Conservation (phyloP, 1,284 basidiomycete genomes). For the Puccinia triticina region DNA sequence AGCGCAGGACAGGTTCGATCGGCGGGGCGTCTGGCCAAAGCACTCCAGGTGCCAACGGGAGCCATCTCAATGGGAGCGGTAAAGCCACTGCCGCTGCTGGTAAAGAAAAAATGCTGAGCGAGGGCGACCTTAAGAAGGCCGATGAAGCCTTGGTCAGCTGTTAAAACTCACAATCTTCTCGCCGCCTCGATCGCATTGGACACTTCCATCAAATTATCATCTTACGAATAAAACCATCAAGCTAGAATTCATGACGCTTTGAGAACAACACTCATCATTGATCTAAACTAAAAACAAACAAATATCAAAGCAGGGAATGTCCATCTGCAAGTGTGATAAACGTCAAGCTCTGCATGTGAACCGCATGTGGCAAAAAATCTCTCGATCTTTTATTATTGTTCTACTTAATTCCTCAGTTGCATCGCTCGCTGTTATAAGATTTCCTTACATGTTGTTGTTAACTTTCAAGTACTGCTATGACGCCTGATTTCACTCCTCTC, state of each 20-base stretch:
- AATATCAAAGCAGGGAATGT: too few relatives aligned
- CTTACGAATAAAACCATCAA: not conserved
- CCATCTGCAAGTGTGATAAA: too few relatives aligned
- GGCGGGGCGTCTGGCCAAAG: constrained; percentile 43
- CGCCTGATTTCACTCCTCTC: not conserved
- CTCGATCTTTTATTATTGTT: not conserved
- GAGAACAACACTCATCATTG: too few relatives aligned
- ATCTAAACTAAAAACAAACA: not conserved
- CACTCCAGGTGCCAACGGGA: constrained; percentile 35
- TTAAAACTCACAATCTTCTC: not conserved
- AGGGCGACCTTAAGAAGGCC: constrained; percentile 46
- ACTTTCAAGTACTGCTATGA: not conserved
- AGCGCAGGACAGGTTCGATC: constrained; percentile 38
- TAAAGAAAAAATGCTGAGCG: constrained; percentile 37
- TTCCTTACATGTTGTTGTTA: not conserved
- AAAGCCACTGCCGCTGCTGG: not conserved
- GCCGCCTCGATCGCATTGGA: not conserved
- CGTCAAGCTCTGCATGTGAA: too few relatives aligned
- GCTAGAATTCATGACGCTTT: too few relatives aligned
- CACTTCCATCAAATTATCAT: not conserved
- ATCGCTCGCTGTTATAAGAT: not conserved
- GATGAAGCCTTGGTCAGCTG: constrained; percentile 40
- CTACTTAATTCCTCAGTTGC: not conserved
- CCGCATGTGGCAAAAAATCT: not conserved
- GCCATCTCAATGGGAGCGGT: constrained; percentile 20